Base-by-base conservation (phyloP, 2,329 filamentous ascomycete species). In the Alternaria gaisen region DNA sequence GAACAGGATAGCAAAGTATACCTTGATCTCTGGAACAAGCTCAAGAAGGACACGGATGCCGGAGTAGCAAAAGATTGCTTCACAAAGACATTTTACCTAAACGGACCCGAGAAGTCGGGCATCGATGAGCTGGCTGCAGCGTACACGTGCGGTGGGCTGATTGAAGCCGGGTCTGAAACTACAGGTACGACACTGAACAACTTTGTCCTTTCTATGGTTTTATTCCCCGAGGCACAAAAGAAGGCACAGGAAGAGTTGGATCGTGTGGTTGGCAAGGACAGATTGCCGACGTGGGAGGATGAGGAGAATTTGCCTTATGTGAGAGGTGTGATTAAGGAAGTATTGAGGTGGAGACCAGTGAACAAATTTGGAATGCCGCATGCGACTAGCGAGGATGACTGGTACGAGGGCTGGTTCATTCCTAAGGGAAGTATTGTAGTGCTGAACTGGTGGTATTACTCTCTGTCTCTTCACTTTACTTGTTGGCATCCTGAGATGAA, bases 351-450 rank as follows among this genome's bases (percentile, higher is more conserved):
- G 74, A 54, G 71, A 34, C 72, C 72, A 5, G 68, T 73, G 2
- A 73, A 74, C 34, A 76, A 74, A 18, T 70, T 75, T 51, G 73
- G 73, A 0, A 77, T 77, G 72, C 68, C 73, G 14, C 76, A 78
- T 65, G 75, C 75, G 10, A 72, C 69, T 1, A 67, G 65, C 32
- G 69, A 75, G 34, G 74, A 77, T 58, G 75, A 77, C 51, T 76
- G 70, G 70, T 77, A 77, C 50, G 68, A 72, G 69, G 84, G 77
- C 1, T 73, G 74, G 47, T 76, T 76, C 51, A 74, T 82, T 7
- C 80, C 79, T 0, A 80, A 80, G 56, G 79, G 77, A 3, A 64
- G 66, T 16, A 69, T 76, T 1, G 70, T 72, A 1, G 68, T 77
- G 5, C 26, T 77, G 46, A 78, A 77, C 40, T 77, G 73, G 71